Evolutionary conservation across 345 rosid genomes (phyloP), one percentile per base, ranked within the genome.

Genomic region (Laguncularia racemosa): DNA sequence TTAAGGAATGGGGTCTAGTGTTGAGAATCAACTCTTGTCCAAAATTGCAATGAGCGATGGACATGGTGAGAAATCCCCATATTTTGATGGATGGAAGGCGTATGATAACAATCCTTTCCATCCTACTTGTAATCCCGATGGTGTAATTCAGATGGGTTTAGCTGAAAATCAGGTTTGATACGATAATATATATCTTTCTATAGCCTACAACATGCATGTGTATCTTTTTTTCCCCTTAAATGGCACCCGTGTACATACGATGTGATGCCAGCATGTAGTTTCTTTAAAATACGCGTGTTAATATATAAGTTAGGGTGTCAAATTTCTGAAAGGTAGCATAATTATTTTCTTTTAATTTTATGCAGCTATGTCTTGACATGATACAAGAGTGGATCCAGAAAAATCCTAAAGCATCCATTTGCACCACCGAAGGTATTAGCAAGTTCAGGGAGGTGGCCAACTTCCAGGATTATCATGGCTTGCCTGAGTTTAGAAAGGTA

Each of bases 391-490:
- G 59, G 65, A 48, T 56, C 23, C 14, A 33, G 66, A 71, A 26
- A 49, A 46, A 64, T 20, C 67, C 67, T 1, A 3, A 38, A 10
- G 92, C 92, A 49, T 88, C 98, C 56, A 74, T 91, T 51, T 91
- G 96, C 69, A 86, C 85, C 4, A 21, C 65, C 13, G 87, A 83
- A 52, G 98, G 96, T 51, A 66, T 71, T 56, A 64, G 71, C 16
- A 64, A 60, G 62, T 86, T 92, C 65, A 73, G 60, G 60, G 83
- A 86, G 55, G 71, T 83, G 18, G 92, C 98, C 14, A 83, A 8
- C 51, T 92, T 76, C 55, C 98, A 92, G 67, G 98, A 92, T 50
- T 92, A 92, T 61, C 91, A 86, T 52, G 98, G 98, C 65, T 69
- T 86, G 47, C 66, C 62, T 16, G 71, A 78, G 67, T 91, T 88